Conservation (phyloP, 208 protist genomes). For the Crithidia mellificae region DNA sequence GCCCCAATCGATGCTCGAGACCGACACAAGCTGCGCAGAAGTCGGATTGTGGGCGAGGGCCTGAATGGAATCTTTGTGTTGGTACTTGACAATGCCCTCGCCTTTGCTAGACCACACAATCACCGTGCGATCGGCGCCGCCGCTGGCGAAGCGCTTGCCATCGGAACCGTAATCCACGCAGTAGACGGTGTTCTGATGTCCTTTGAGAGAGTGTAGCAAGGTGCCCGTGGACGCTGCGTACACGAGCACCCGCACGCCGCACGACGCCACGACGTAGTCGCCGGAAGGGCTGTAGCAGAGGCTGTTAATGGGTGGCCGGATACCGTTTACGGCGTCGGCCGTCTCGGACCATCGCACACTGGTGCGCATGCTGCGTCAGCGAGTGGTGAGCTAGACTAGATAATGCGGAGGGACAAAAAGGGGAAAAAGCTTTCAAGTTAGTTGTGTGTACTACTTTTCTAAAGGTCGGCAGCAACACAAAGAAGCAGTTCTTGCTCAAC, state of each 20-base stretch:
- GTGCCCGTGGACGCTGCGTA: slow-evolving; percentile 92
- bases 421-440: too few relatives aligned
- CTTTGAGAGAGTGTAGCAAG: slow-evolving; percentile 93
- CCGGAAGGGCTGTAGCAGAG: slow-evolving; percentile 90
- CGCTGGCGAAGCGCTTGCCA: slow-evolving; percentile 94
- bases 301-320: slow-evolving; percentile 78
- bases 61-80: slow-evolving; percentile 96
- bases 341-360: slow-evolving; percentile 73
- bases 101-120: slow-evolving; percentile 95
- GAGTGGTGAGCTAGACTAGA: too few relatives aligned
- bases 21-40: slow-evolving; percentile 81
- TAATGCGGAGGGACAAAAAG: slow-evolving; percentile 20
- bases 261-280: slow-evolving; percentile 88
- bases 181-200: slow-evolving; percentile 94
- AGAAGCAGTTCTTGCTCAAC: too few relatives aligned
- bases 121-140: slow-evolving; percentile 93
- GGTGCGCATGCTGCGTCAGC: slow-evolving; percentile 51
- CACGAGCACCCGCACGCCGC: slow-evolving; percentile 91
- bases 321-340: slow-evolving; percentile 44
- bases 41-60: slow-evolving; percentile 93
- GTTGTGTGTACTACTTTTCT: too few relatives aligned
- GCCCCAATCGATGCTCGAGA: slow-evolving; percentile 94
- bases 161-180: slow-evolving; percentile 86
- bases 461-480: too few relatives aligned
- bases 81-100: slow-evolving; percentile 95